Evolutionary conservation across 208 protist species (phyloP).

Genomic region (Naegleria gruberi): DNA sequence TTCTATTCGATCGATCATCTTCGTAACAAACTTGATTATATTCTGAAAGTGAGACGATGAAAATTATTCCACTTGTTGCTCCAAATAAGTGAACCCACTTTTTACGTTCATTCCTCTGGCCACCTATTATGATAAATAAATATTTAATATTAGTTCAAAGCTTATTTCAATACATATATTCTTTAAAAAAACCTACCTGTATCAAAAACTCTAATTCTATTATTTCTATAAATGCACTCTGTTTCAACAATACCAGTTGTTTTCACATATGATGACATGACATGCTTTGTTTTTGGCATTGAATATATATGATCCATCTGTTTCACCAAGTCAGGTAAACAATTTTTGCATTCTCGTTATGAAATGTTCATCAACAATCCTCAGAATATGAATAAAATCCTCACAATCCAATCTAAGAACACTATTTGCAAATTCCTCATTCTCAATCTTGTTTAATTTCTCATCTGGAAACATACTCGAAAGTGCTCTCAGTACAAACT

Average conservation of each 20-base stretch:
- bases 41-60: constrained; percentile 48
- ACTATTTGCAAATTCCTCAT: not conserved
- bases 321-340: constrained; percentile 25
- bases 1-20: constrained; percentile 59
- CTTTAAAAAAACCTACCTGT: constrained; percentile 21
- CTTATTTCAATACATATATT: not conserved
- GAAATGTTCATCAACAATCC: constrained; percentile 16
- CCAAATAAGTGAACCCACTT: constrained; percentile 79
- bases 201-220: constrained; percentile 41
- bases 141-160: not conserved
- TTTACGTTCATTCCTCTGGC: constrained; percentile 60
- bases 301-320: constrained; percentile 38
- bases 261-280: constrained; percentile 53
- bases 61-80: constrained; percentile 64
- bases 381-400: constrained; percentile 14
- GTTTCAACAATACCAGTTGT: constrained; percentile 72
- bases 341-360: constrained; percentile 4
- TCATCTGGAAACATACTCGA: not conserved
- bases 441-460: not conserved
- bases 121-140: constrained; percentile 29
- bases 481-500: constrained; percentile 3
- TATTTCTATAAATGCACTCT: constrained; percentile 48
- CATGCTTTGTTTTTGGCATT: constrained; percentile 50
- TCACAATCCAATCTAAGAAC: constrained; percentile 12
- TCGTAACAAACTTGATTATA: constrained; percentile 60